Evolutionary conservation across 352 stramenopile genomes (phyloP), one percentile per base, ranked within the genome.

Genomic region (Halophytophthora polymorphica): DNA sequence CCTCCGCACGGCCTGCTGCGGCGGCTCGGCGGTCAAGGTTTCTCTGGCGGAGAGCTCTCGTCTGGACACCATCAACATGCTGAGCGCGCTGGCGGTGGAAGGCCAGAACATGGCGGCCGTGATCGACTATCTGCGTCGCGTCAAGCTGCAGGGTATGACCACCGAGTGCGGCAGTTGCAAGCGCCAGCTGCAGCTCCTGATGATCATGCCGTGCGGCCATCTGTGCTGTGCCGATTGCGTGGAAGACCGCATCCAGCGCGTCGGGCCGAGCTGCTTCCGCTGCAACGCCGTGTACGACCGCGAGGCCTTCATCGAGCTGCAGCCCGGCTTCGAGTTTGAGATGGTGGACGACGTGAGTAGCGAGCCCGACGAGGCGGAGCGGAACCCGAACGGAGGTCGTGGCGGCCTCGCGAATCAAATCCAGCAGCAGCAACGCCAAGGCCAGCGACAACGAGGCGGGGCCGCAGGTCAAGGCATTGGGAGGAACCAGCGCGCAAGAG

Each of bases 211-310:
- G 13, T 98, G 95, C 61, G 90, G 88, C 2, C 73, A 96, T 64
- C 58, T 98, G 13, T 78, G 95, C 39, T 98, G 95, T 58, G 86
- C 90, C 1, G 93, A 98, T 56, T 98, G 95, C 50, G 71, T 97
- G 3, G 81, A 97, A 66, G 75, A 84, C 31, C 64, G 69, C 15
- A 68, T 93, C n/a, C 50, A 77, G 31, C 49, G 59, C 1, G 36
- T 73, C 39, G 70, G 93, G 3, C 54, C 66, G 8, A 65, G 29
- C 46, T 95, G 84, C 42, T 77, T 66, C 28, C 58, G 63, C 1
- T 95, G 84, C 46, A 57, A 69, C 37, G 61, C 66, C 0, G 40
- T 44, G 2, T 93, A 81, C 37, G 89, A 98, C 55, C 71, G 84
- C 18, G 90, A 98, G 66, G 56, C 90, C 2, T 96, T 98, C 61